Conservation (phyloP, 495 filamentous ascomycete genomes). For the Eremomyces bilateralis region DNA sequence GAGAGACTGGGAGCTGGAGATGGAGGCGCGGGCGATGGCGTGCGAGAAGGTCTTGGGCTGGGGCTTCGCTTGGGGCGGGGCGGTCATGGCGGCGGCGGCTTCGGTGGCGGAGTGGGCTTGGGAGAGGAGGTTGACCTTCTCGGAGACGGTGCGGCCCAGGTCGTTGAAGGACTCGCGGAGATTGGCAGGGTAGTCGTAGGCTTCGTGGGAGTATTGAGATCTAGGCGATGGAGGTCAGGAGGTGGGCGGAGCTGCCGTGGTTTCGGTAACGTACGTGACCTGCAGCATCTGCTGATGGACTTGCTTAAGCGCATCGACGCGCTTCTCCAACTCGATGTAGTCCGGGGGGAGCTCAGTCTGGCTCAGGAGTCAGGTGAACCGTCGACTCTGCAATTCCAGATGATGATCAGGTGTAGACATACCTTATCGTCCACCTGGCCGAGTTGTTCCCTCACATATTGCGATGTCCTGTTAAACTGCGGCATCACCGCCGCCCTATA, state of each 20-base stretch:
- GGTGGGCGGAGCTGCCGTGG: neutral
- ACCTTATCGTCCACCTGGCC: conserved; percentile 92
- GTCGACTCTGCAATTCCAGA: neutral
- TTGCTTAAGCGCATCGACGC: conserved; percentile 91
- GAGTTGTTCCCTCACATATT: conserved; percentile 91
- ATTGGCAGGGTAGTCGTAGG: conserved; percentile 98
- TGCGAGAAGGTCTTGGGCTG: conserved; percentile 98
- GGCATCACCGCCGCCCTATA: conserved; percentile 63
- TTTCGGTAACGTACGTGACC: conserved; percentile 54
- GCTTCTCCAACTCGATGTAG: conserved; percentile 96
- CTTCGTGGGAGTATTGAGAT: conserved; percentile 85
- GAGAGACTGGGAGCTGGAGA: conserved; percentile 70
- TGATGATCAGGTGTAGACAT: conserved; percentile 5
- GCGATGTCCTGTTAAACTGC: conserved; percentile 80
- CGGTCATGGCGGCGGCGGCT: conserved; percentile 81
- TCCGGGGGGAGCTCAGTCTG: conserved; percentile 91
- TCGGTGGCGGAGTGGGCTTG: conserved; percentile 69
- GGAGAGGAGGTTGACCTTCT: conserved; percentile 82
- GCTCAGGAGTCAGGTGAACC: neutral
- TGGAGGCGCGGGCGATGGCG: conserved; percentile 76
- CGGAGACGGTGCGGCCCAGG: conserved; percentile 80
- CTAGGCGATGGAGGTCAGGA: conserved; percentile 24
- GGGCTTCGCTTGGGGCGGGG: conserved; percentile 75
- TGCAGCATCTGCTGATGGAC: conserved; percentile 91
- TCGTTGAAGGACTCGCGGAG: conserved; percentile 95